Evolutionary conservation across 768 basidiomycete species (phyloP), one percentile per base, ranked within the genome.

Genomic region (Cystofilobasidium capitatum): DNA sequence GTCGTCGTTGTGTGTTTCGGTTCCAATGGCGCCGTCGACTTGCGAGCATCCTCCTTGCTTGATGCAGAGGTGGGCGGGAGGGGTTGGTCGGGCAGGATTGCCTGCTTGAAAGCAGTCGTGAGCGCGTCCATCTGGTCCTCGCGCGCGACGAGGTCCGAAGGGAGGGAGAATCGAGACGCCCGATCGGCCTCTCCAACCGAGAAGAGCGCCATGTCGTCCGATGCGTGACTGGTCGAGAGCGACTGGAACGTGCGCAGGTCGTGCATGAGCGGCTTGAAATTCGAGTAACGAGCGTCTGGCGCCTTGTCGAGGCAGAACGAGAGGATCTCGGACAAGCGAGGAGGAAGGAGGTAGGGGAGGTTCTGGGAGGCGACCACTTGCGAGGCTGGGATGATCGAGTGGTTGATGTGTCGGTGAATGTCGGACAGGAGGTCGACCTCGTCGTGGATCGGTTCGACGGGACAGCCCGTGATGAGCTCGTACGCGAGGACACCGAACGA

Each of bases 401-500:
- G 26, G 31, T 64, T 69, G 42, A 73, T 22, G 57, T 75, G 74
- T 8, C 62, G 66, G 33, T 77, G 75, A 40, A 75, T 39, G 47
- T 73, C 73, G 0, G 63, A 57, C 9, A 75, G 63, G 3, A 76
- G 54, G 45, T 75, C 74, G 3, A 51, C 37, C 24, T 69, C 54
- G 12, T 71, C 20, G 33, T 65, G 29, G 54, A 51, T 16, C 62
- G 63, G 8, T 33, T 74, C 73, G 7, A 72, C 71, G 1, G 68
- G 62, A 24, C 45, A 54, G 1, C 72, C 71, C 3, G 72, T 73
- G 3, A 75, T 17, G 33, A 75, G 57, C 58, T 75, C 74, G 64
- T 74, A 75, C 6, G 72, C 72, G 2, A 71, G 33, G 8, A 74
- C 72, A 9, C 73, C 76, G 47, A 75, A 73, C 6, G 71, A 70